Evolutionary conservation across 176 grass and related monocot genomes (phyloP).

Genomic region (Musa itinerans): DNA sequence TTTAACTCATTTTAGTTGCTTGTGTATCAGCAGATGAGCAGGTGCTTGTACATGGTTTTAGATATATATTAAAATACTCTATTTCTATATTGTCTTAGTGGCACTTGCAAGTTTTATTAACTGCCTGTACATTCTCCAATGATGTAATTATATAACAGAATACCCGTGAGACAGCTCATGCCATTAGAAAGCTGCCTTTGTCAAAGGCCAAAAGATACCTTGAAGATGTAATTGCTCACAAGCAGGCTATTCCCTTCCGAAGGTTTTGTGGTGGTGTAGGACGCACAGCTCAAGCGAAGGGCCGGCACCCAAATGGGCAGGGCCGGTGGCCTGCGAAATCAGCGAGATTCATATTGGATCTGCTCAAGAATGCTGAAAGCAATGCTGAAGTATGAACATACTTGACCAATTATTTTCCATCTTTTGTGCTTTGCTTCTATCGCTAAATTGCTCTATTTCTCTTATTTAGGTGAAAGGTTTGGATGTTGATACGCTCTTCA

Average conservation of each 20-base stretch:
- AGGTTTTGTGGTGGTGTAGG: conserved; percentile 78
- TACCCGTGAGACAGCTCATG: conserved; percentile 66
- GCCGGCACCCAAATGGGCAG: conserved; percentile 58
- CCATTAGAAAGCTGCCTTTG: conserved; percentile 46
- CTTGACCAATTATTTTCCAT: not conserved
- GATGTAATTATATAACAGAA: conserved; percentile 29
- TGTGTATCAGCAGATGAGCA: no score
- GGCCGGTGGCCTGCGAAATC: conserved; percentile 78
- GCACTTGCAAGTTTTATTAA: not conserved
- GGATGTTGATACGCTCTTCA: conserved; percentile 46
- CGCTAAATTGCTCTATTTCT: not conserved
- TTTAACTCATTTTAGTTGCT: not conserved
- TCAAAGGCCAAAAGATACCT: conserved; percentile 73
- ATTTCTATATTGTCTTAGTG: not conserved
- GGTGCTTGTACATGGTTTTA: no score
- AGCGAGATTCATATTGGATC: conserved; percentile 57
- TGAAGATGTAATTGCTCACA: conserved; percentile 84
- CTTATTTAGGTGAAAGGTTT: conserved; percentile 46
- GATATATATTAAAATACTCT: no score
- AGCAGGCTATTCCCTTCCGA: conserved; percentile 81
- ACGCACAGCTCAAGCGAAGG: conserved; percentile 66
- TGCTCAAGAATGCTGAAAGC: conserved; percentile 90
- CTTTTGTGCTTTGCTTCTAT: not conserved
- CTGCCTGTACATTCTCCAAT: not conserved
- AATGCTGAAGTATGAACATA: conserved; percentile 28